These are phyloP conservation scores for Cytospora piceae DNA, from an alignment of 2,329 filamentous ascomycete genomes.

Conservation along the genomic window DNA sequence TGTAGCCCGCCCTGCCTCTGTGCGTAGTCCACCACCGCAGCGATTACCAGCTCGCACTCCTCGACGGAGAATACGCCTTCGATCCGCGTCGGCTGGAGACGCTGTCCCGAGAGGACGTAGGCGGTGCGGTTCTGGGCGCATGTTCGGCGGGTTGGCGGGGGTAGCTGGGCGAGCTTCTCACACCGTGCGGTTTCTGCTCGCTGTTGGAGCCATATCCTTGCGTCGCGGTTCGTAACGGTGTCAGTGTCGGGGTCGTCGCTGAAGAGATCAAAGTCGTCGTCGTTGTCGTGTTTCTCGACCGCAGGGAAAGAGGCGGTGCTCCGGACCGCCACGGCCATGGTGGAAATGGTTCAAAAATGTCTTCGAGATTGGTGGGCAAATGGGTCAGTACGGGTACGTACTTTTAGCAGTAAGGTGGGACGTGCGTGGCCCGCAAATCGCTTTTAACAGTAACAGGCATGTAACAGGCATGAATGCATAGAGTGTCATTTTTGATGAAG, in stretches of 20 bases:
- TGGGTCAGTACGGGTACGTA: neutral
- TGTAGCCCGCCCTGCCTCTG: slow-evolving; percentile 24
- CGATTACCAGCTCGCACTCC: slow-evolving; percentile 23
- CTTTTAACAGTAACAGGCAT: too few species aligned
- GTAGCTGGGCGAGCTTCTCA: slow-evolving; percentile 26
- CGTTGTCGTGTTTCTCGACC: neutral
- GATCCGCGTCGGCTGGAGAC: slow-evolving; percentile 24
- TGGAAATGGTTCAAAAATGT: neutral
- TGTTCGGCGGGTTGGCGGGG: slow-evolving; percentile 16
- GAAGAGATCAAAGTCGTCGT: slow-evolving; percentile 27
- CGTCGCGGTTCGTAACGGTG: neutral
- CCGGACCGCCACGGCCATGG: neutral
- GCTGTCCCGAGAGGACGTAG: slow-evolving; percentile 25
- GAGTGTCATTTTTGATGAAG: neutral
- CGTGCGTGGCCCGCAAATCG: neutral
- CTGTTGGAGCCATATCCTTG: neutral
- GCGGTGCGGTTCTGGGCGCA: slow-evolving; percentile 27
- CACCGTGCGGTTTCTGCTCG: slow-evolving; percentile 26
- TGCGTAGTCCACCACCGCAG: slow-evolving; percentile 21
- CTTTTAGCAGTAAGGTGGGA: neutral
- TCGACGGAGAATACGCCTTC: slow-evolving; percentile 9
- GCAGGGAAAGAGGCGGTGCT: neutral
- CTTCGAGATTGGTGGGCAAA: neutral
- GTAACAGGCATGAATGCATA: too few species aligned
- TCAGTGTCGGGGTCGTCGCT: slow-evolving; percentile 14